phyloP scores from a whole-genome alignment of 2,329 filamentous ascomycete species.

The Xylaria sp. region DNA sequence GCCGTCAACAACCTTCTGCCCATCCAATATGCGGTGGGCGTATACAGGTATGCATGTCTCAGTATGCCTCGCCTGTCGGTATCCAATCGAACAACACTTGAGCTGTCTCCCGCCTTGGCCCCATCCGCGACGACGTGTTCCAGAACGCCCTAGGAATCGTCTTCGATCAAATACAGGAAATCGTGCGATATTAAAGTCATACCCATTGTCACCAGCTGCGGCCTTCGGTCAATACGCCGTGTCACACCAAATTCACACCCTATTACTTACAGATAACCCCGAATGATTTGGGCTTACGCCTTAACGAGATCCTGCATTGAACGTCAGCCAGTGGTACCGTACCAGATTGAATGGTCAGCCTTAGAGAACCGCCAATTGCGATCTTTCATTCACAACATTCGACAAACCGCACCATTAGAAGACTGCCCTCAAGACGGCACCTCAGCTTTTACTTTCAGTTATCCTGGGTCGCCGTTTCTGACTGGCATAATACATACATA shows the following conservation, averaged over 20 bases:
- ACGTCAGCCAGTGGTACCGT: background rate
- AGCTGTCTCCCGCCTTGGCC: background rate
- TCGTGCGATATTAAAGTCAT: background rate
- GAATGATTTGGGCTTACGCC: background rate
- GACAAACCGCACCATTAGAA: no score
- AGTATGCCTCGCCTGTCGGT: conserved; percentile 1
- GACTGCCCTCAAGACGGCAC: no score
- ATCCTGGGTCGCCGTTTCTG: no score
- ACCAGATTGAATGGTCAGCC: no score
- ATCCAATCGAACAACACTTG: background rate
- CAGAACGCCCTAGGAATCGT: background rate
- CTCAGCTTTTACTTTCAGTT: no score
- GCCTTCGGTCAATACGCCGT: background rate
- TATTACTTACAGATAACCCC: background rate
- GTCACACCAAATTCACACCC: background rate
- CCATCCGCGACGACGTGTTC: background rate
- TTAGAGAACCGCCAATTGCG: no score
- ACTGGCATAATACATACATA: no score
- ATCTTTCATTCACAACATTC: no score
- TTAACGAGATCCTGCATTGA: background rate
- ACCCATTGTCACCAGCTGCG: background rate
- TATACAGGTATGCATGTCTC: conserved; percentile 2
- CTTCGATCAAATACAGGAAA: background rate
- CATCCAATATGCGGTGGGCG: no score
- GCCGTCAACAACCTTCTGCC: no score